A percentile compares a stretch with the other conserved stretches of the same genome.
Evolutionary conservation across 2,329 filamentous ascomycete genomes (phyloP).

Genomic region (Dactylellina leptospora): DNA sequence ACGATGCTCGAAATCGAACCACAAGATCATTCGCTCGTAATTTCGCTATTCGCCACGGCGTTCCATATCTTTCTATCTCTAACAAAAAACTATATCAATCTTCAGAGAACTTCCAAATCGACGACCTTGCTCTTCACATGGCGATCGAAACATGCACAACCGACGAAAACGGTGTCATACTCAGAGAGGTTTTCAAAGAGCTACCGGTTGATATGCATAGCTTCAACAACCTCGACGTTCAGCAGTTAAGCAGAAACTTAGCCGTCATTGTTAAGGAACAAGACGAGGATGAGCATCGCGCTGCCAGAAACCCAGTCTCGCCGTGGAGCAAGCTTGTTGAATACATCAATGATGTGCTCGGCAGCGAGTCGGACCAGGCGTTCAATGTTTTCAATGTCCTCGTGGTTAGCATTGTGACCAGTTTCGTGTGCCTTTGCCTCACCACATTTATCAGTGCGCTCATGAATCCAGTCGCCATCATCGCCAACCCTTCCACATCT

Average conservation of each 20-base stretch:
- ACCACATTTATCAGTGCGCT: conserved; percentile 11
- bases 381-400: conserved; percentile 11
- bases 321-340: conserved; percentile 24
- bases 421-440: conserved; percentile 30
- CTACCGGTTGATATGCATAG: conserved; percentile 65
- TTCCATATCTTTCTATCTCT: conserved; percentile 65
- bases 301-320: conserved; percentile 2
- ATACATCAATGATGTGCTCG: conserved; percentile 21
- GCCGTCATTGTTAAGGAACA: conserved; percentile 60
- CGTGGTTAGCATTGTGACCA: conserved; percentile 13
- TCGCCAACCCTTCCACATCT: background rate
- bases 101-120: conserved; percentile 59
- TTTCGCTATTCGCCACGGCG: conserved; percentile 64
- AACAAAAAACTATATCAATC: conserved; percentile 62
- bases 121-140: conserved; percentile 64
- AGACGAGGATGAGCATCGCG: conserved; percentile 25
- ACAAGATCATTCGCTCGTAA: conserved; percentile 63
- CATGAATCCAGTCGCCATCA: background rate
- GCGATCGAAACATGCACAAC: conserved; percentile 62
- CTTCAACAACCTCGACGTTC: conserved; percentile 65
- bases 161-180: conserved; percentile 53
- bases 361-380: background rate
- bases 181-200: conserved; percentile 59
- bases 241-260: conserved; percentile 67
- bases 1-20: conserved; percentile 59